Base-by-base conservation (phyloP, 2,329 filamentous ascomycete genomes). In the Penicillium concentricum region DNA sequence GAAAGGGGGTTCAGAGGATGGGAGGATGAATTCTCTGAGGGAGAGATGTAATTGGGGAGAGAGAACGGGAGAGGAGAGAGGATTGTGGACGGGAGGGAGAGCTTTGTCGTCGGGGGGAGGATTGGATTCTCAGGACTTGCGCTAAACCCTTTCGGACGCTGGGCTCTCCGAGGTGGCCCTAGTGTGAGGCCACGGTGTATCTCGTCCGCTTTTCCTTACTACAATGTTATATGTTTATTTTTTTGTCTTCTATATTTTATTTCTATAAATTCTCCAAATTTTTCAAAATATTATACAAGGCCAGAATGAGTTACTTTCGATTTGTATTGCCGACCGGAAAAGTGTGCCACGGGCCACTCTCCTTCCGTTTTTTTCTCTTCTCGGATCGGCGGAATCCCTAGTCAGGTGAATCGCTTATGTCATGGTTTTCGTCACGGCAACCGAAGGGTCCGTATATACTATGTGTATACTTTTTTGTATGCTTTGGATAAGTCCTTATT, bases 31-130 rank as follows among this genome's bases (percentile, higher is more conserved):
- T 72, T 71, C 70, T 72, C 70, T 73, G 68, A 70, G 69, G 63
- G 63, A 74, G 71, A 74, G 71, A 73, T 69, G 69, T 70, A 74
- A 74, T 74, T 74, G 72, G 70, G 68, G 68, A 68, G 67, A 66
- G 66, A 66, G 70, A 66, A 68, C 68, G 60, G 69, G 66, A 71
- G 70, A 70, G 68, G 71, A 71, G 69, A 70, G 68, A 71, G 67
- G 72, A 72, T 75, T 76, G 74, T 75, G 73, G 73, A 75, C 69
- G 72, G 64, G 71, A 70, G 69, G 69, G 71, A 74, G 69, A 74
- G 73, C 71, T 76, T 75, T 74, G 67, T 72, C 68, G 69, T 69
- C 67, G 68, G 70, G 69, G 70, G 70, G 67, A 68, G 68, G 69
- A 69, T 63, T 65, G 69, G 72, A 69, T 74, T 73, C 71, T 73